Conservation (phyloP, 2,329 filamentous ascomycete genomes). For the Diplodia mutila region DNA sequence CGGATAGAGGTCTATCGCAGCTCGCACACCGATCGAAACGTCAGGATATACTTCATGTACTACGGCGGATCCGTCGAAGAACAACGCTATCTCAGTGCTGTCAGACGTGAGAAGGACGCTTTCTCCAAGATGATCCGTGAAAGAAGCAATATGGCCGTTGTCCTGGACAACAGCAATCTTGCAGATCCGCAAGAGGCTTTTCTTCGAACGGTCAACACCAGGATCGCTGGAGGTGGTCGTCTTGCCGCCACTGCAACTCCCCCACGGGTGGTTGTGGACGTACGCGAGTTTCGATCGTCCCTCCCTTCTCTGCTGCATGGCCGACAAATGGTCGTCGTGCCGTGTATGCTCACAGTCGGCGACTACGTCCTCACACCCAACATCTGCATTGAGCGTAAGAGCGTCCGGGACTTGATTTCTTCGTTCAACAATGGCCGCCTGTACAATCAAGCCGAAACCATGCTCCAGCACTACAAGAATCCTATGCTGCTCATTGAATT, state of each 20-base stretch:
- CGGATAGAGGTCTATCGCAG: constrained; percentile 94
- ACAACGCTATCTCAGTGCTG: constrained; percentile 84
- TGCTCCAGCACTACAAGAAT: constrained; percentile 89
- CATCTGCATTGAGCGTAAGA: constrained; percentile 95
- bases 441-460: constrained; percentile 88
- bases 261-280: constrained; percentile 89
- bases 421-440: constrained; percentile 91
- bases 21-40: constrained; percentile 85
- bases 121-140: constrained; percentile 96
- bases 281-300: constrained; percentile 93
- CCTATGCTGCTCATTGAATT: constrained; percentile 97
- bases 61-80: constrained; percentile 95
- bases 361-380: constrained; percentile 92
- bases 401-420: constrained; percentile 84
- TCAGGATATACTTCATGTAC: constrained; percentile 95
- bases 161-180: constrained; percentile 71
- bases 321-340: constrained; percentile 83
- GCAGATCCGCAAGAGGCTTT: constrained; percentile 90
- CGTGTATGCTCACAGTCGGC: constrained; percentile 93
- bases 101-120: constrained; percentile 93
- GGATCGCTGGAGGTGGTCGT: constrained; percentile 90
- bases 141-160: constrained; percentile 88
- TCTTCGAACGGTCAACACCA: constrained; percentile 91
- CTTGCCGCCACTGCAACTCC: constrained; percentile 82
- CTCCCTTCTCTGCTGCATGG: constrained; percentile 90